Percentiles rank a stretch among this genome's conserved stretches.
These are phyloP conservation scores for Neofusicoccum cordaticola DNA, from an alignment of 2,329 filamentous ascomycete genomes.

Conservation along the genomic window DNA sequence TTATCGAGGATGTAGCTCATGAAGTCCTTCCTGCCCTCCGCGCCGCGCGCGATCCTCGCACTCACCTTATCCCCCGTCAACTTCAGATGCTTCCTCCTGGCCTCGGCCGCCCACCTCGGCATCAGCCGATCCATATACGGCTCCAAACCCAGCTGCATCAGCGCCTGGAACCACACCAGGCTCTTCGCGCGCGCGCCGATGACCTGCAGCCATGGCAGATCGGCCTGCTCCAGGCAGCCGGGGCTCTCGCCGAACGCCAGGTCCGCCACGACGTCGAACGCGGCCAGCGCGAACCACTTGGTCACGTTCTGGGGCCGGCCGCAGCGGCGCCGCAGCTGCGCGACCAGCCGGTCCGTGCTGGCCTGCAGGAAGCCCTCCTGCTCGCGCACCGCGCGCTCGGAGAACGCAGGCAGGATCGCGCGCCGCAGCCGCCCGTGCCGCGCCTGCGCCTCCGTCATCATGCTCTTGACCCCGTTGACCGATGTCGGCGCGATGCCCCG, in stretches of 20 bases:
- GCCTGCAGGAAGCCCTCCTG: too few species aligned
- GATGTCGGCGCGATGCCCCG: too few species aligned
- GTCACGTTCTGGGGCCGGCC: not conserved
- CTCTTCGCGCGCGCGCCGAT: not conserved
- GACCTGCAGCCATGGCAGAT: constrained; percentile 1
- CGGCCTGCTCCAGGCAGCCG: constrained; percentile 22
- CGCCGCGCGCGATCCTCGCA: not conserved
- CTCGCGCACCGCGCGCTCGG: too few species aligned
- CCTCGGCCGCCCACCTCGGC: not conserved
- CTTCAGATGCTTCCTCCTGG: not conserved
- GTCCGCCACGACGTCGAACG: constrained; percentile 21
- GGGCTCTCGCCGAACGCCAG: constrained; percentile 29
- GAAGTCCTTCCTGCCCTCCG: not conserved
- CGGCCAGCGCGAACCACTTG: not conserved
- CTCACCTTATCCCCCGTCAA: not conserved
- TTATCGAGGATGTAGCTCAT: not conserved
- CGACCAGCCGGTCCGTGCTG: too few species aligned
- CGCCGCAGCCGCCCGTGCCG: too few species aligned
- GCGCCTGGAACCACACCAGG: not conserved
- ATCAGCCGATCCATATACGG: not conserved
- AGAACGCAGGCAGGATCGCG: too few species aligned
- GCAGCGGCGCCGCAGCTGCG: too few species aligned
- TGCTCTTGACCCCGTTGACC: too few species aligned
- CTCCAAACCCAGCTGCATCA: not conserved
- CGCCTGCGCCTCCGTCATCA: too few species aligned